Base-by-base conservation (phyloP, 1,284 basidiomycete species). In the Leccinum subrobustum region DNA sequence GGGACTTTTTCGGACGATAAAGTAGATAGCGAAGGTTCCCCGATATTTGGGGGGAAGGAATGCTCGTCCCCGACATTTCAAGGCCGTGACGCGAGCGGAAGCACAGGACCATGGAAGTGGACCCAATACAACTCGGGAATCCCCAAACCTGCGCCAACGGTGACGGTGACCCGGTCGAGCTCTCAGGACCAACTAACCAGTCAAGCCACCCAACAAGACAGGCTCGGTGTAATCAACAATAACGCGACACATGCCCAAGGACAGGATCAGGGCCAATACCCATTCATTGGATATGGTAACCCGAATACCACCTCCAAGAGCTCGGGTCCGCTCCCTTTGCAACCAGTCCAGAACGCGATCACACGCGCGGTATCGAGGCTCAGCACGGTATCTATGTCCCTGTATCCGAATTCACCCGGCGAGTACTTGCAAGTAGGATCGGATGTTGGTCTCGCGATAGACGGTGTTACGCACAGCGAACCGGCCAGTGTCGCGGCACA, bases 41-140 rank as follows among this genome's bases (percentile, higher is more conserved):
- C 87, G 16, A 75, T 91, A 44, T 91, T 91, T 68, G 89, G 89
- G 16, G 89, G 89, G 3, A 84, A 86, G 66, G 88, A 91, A 69
- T 75, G 83, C 27, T 75, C 81, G 44, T 89, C 88, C 1, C 74
- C 78, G 18, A 74, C 78, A 27, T 75, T 78, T 23, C 60, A 67
- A 51, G 37, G 48, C 62, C 78, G 77, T 12, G 67, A 65, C 57
- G 44, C 56, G 48, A 65, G 63, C 39, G 66, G 64, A 29, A 78
- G 77, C 58, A 76, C 74, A 16, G 77, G 78, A 3, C 70, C 79
- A 29, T 84, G 81, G 78, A 77, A 80, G 44, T 90, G 87, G 87
- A 83, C 85, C 3, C 84, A 86, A 64, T 88, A 88, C 69, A 78
- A 79, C n/a, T 81, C 78, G 1, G 71, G 70, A 6, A 73, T 73